Evolutionary conservation across 441 rosid genomes (phyloP), one percentile per base, ranked within the genome.

Genomic region (Gossypium laxum): DNA sequence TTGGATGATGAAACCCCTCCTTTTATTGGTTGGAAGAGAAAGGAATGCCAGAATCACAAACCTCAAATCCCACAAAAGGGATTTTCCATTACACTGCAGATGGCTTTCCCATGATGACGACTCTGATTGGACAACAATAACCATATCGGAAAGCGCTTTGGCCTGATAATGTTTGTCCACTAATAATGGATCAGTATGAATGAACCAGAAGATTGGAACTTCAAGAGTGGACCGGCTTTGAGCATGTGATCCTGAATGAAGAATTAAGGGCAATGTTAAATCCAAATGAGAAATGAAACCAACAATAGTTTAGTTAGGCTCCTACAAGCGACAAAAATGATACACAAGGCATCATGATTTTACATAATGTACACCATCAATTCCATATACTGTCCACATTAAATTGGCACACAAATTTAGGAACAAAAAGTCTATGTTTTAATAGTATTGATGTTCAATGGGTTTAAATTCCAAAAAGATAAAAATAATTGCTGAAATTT

Each of bases 171-270:
- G 95, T 83, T 86, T 92, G 86, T 95, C 99, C 75, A 95, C 87
- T 76, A 95, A 74, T 63, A 95, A 82, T 15, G 98, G 90, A 70
- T 95, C 98, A 1, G 86, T 88, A 81, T 81, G 84, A 79, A 95
- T 87, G 85, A 92, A 92, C 99, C 99, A 95, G 79, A 95, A 92
- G 74, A 92, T 85, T 26, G 99, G 99, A 81, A 95, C 85, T 85
- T 95, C 99, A 79, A 95, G 88, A 19, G 87, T 92, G 47, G 98
- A 89, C 79, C 94, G 89, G 81, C 92, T 82, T 73, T 87, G 86
- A 76, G 99, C 97, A 81, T 92, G 98, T 72, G 84, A 87, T 75
- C 99, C 99, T 95, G 89, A 59, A 82, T 79, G 68, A 60, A 59
- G 52, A 54, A 77, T 55, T 45, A 78, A 69, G 55, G 65, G 41